Percentiles rank a stretch among this genome's conserved stretches.
These are phyloP conservation scores for Pyrenophora teres DNA, from an alignment of 2,329 filamentous ascomycete genomes.

Conservation along the genomic window DNA sequence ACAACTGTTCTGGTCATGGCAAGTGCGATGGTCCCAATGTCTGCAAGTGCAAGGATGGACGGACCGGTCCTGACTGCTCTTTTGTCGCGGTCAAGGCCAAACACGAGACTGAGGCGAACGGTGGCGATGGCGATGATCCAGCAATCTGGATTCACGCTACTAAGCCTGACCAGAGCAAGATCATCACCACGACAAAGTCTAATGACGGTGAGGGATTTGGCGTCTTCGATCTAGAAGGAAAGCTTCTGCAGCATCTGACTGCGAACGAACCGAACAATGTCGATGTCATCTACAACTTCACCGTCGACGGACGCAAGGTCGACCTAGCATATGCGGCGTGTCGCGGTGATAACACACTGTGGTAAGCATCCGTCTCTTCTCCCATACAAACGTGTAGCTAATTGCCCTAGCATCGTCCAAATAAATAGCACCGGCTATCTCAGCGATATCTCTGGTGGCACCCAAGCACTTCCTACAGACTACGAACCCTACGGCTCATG, in stretches of 20 bases:
- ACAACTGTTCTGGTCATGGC: slow-evolving; percentile 35
- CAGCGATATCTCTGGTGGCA: slow-evolving; percentile 51
- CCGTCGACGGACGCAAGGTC: slow-evolving; percentile 50
- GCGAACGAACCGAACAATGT: slow-evolving; percentile 60
- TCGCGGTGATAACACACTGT: slow-evolving; percentile 57
- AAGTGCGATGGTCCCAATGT: slow-evolving; percentile 32
- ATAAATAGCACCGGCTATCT: slow-evolving; percentile 55
- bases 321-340: slow-evolving; percentile 60
- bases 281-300: slow-evolving; percentile 58
- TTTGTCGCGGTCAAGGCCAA: slow-evolving; percentile 36
- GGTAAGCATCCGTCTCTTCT: slow-evolving; percentile 46
- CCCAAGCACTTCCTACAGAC: slow-evolving; percentile 53
- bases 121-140: slow-evolving; percentile 41
- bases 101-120: slow-evolving; percentile 41
- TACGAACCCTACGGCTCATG: slow-evolving; percentile 60
- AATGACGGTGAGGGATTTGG: slow-evolving; percentile 55
- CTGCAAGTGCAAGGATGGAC: slow-evolving; percentile 33
- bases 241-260: slow-evolving; percentile 52
- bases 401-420: slow-evolving; percentile 53
- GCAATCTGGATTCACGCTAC: slow-evolving; percentile 40
- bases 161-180: slow-evolving; percentile 50
- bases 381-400: background rate
- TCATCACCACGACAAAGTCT: slow-evolving; percentile 60
- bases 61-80: slow-evolving; percentile 37
- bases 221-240: slow-evolving; percentile 57